Base-by-base conservation (phyloP, 768 basidiomycete species). In the Boletus subparvulus region DNA sequence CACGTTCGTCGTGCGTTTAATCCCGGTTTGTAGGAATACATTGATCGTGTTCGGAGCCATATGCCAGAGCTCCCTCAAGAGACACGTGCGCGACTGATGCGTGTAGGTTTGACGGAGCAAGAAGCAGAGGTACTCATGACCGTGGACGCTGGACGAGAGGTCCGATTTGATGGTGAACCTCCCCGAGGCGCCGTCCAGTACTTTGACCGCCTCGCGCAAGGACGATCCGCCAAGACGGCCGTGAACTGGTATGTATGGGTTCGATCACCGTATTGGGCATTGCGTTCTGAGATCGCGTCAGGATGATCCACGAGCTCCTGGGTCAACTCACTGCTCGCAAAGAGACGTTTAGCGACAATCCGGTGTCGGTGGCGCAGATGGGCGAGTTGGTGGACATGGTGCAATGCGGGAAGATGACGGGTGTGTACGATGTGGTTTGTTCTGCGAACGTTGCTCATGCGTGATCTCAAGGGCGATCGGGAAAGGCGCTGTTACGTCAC, bases 271-370 rank as follows among this genome's bases (percentile, higher is more conserved):
- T 13, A 24, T 21, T 47, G 19, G 24, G 4, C 9, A 32, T n/a
- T 12, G 24, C 21, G 33, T 35, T 52, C 17, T 52, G 36, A 50
- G 9, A 46, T 47, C n/a, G 16, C 30, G 47, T 13, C 65, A 96
- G 94, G 94, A 83, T 98, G 73, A 85, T 85, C 4, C 91, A 98
- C 56, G 92, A 95, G 58, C 78, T 97, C 0, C 74, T 95, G 3
- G 93, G 93, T 0, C 87, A 89, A 61, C 78, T 98, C 3, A 75
- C 86, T 1, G 77, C 79, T 3, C 80, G 82, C 41, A 76, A 81
- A 45, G 77, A 78, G 19, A 80, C 83, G 36, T 84, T 86, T 68
- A 67, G 69, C 37, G 76, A 83, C 9, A 87, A 87, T 52, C 77
- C 85, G 0, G 64, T 97, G 12, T 78, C 86, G 6, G 73, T 78